A percentile compares a stretch with the other conserved stretches of the same genome.
Evolutionary conservation across 1,284 basidiomycete genomes (phyloP).

Genomic region (Meripilus lineatus): DNA sequence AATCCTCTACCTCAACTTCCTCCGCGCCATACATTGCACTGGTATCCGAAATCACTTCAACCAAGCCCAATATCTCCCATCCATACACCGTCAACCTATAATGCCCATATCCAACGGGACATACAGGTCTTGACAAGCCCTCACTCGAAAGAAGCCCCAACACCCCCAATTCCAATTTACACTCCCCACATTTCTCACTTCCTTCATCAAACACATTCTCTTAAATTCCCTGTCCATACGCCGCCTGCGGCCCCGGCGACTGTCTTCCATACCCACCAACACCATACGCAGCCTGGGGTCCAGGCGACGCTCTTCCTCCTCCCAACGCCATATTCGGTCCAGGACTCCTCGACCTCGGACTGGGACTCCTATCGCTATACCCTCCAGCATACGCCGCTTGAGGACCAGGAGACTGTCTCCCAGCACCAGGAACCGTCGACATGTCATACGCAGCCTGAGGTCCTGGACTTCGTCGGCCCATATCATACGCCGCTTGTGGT

Average conservation of each 20-base stretch:
- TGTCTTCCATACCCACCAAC: constrained; percentile 19
- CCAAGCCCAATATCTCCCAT: too few species aligned
- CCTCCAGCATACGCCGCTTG: constrained; percentile 29
- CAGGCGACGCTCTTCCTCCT: constrained; percentile 40
- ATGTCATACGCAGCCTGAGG: constrained; percentile 12
- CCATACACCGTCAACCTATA: too few species aligned
- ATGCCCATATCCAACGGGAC: too few species aligned
- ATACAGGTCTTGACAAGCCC: too few species aligned
- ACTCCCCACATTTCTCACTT: too few species aligned
- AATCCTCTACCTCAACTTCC: too few species aligned
- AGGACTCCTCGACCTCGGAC: constrained; percentile 27
- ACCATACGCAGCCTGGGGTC: constrained; percentile 42
- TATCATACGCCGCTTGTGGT: constrained; percentile 27
- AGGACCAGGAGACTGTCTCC: constrained; percentile 25
- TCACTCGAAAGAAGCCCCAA: too few species aligned
- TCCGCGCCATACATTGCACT: too few species aligned
- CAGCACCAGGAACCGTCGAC: constrained; percentile 4
- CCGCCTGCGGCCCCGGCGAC: constrained; percentile 18
- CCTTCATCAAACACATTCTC: too few species aligned
- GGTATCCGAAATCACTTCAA: too few species aligned
- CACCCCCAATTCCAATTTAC: too few species aligned
- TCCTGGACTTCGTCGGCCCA: constrained; percentile 14
- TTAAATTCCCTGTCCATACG: too few species aligned
- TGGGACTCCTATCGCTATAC: constrained; percentile 16
- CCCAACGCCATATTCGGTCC: constrained; percentile 26